phyloP scores from a whole-genome alignment of 2,329 filamentous ascomycete species.

The Exophiala bonariae region DNA sequence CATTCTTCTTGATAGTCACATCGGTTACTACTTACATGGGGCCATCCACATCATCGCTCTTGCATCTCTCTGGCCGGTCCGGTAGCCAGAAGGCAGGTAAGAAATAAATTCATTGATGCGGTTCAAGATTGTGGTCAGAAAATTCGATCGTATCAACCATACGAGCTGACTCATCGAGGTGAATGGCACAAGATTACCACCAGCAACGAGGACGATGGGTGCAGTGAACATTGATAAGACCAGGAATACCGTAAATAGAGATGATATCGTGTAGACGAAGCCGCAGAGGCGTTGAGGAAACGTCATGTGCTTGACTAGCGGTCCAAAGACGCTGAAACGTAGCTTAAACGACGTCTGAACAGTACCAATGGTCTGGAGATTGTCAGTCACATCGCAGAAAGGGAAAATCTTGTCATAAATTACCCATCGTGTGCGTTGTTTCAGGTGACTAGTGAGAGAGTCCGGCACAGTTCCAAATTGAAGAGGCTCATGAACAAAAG shows the following conservation, averaged over 20 bases:
- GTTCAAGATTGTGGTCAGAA: conserved; percentile 45
- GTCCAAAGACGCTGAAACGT: conserved; percentile 54
- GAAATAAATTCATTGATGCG: conserved; percentile 52
- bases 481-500: conserved; percentile 28
- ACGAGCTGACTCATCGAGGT: conserved; percentile 48
- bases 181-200: conserved; percentile 55
- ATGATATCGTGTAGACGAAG: conserved; percentile 53
- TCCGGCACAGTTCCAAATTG: conserved; percentile 34
- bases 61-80: conserved; percentile 52
- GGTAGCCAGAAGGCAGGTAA: conserved; percentile 56
- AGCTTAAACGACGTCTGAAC: conserved; percentile 57
- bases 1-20: conserved; percentile 35
- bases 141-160: conserved; percentile 54
- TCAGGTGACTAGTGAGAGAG: conserved; percentile 37
- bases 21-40: conserved; percentile 44
- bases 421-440: conserved; percentile 38
- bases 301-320: conserved; percentile 50
- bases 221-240: conserved; percentile 50
- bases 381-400: conserved; percentile 9
- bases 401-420: conserved; percentile 1
- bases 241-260: conserved; percentile 43
- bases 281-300: conserved; percentile 55
- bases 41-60: conserved; percentile 59
- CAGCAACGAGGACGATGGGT: conserved; percentile 54
- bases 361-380: conserved; percentile 33